Evolutionary conservation across 345 rosid species (phyloP), one percentile per base, ranked within the genome.

Genomic region (Laguncularia racemosa): DNA sequence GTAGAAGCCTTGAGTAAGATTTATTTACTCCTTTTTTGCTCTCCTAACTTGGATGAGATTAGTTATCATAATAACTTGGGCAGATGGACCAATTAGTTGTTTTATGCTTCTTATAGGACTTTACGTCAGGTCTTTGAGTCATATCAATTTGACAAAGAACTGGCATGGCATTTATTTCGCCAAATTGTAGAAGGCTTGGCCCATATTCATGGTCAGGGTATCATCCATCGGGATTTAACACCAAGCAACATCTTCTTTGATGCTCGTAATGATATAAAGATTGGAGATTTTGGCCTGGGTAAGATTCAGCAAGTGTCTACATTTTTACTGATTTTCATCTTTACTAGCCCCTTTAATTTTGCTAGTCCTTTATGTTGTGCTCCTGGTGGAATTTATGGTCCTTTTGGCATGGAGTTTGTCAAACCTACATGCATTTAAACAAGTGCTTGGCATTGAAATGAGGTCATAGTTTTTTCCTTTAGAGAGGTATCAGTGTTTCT

Each of bases 221-320:
- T 92, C 63, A 89, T 92, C 75, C 98, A 92, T 78, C 78, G 98
- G 40, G 98, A 92, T 78, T 74, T 92, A 63, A 92, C 98, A 15
- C 98, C 98, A 0, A 92, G 68, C 62, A 92, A 92, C 69, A 92
- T 92, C 58, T 92, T 92, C 67, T 92, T 92, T 77, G 96, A 84
- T 78, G 87, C 98, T 44, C 96, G 98, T 38, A 78, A 72, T 73
- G 98, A 92, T 64, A 76, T 92, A 62, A 92, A 92, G 75, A 92
- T 92, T 68, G 96, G 98, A 21, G 98, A 92, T 71, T 92, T 92
- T 61, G 98, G 98, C 53, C 93, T 92, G 59, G 98, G 98, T 92
- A 74, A 69, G 84, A 57, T 55, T 23, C 28, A 23, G 28, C 40
- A 6, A 6, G 40, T 33, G 40, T 33, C 4, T 64, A 53, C 53